A percentile compares a stretch with the other conserved stretches of the same genome.
phyloP scores from a whole-genome alignment of 2,329 filamentous ascomycete genomes.

The Arthrobotrys conoides region DNA sequence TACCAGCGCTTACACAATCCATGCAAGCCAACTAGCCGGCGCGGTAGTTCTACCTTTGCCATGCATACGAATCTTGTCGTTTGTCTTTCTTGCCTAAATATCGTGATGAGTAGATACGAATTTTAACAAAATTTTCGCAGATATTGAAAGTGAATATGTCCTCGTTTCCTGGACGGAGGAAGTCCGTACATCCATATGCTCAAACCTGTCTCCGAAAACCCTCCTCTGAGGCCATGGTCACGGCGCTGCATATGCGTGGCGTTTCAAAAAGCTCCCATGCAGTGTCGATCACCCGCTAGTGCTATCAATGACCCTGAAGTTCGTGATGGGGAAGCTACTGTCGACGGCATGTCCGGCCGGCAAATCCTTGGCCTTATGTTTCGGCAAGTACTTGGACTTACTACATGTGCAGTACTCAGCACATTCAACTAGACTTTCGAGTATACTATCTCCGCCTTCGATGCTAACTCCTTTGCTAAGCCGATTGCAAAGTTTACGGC shows the following conservation, averaged over 20 bases:
- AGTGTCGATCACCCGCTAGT: constrained; percentile 60
- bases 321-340: constrained; percentile 8
- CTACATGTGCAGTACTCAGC: constrained; percentile 7
- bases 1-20: constrained; percentile 41
- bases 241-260: constrained; percentile 38
- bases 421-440: background rate
- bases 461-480: constrained; percentile 23
- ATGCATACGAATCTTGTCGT: background rate
- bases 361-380: background rate
- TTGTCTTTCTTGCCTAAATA: constrained; percentile 7
- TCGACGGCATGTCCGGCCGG: constrained; percentile 34
- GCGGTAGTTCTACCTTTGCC: constrained; percentile 19
- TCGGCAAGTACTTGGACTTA: background rate
- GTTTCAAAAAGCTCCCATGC: constrained; percentile 50
- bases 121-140: background rate
- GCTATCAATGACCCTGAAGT: constrained; percentile 33
- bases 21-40: constrained; percentile 32
- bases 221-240: constrained; percentile 4
- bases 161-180: constrained; percentile 10
- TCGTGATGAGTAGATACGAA: background rate
- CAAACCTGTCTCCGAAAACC: background rate
- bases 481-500: background rate
- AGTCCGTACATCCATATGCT: background rate
- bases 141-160: background rate
- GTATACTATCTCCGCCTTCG: background rate